Evolutionary conservation across 805 yeast genomes (phyloP).

Genomic region (Debaryomyces castellii): DNA sequence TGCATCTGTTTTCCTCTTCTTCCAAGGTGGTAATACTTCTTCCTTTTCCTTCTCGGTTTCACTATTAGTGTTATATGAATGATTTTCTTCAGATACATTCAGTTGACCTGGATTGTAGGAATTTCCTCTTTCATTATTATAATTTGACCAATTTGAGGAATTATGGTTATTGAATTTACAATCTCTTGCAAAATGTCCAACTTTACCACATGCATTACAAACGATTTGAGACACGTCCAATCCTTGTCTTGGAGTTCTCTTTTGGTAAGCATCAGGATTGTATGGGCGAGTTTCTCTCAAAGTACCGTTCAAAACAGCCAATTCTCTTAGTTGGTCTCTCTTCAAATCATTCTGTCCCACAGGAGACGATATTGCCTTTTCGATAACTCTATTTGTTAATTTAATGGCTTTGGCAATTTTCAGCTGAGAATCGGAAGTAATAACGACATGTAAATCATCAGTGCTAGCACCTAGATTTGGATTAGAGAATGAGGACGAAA

Average conservation of each 20-base stretch:
- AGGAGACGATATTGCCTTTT: slow-evolving; percentile 84
- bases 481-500: slow-evolving; percentile 18
- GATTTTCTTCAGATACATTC: background rate
- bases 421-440: slow-evolving; percentile 79
- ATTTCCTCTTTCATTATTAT: slow-evolving; percentile 3
- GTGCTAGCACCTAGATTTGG: slow-evolving; percentile 21
- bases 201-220: slow-evolving; percentile 76
- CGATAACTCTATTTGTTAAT: slow-evolving; percentile 71
- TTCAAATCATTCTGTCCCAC: slow-evolving; percentile 92
- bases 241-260: slow-evolving; percentile 17
- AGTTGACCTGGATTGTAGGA: background rate
- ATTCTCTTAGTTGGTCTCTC: slow-evolving; percentile 84
- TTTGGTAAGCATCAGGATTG: slow-evolving; percentile 33
- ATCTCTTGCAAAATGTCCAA: slow-evolving; percentile 88
- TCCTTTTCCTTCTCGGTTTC: slow-evolving; percentile 6
- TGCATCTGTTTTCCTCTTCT: slow-evolving; percentile 18
- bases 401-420: slow-evolving; percentile 73
- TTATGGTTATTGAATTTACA: slow-evolving; percentile 49
- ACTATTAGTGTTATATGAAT: background rate
- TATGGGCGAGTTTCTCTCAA: slow-evolving; percentile 74
- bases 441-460: slow-evolving; percentile 86
- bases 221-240: slow-evolving; percentile 54
- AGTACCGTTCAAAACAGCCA: slow-evolving; percentile 94
- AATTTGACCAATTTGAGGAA: background rate
- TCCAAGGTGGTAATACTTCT: slow-evolving; percentile 25